Evolutionary conservation across 371 early-diverging fungal genomes (phyloP), one percentile per base, ranked within the genome.

Genomic region (Actinomucor elegans): DNA sequence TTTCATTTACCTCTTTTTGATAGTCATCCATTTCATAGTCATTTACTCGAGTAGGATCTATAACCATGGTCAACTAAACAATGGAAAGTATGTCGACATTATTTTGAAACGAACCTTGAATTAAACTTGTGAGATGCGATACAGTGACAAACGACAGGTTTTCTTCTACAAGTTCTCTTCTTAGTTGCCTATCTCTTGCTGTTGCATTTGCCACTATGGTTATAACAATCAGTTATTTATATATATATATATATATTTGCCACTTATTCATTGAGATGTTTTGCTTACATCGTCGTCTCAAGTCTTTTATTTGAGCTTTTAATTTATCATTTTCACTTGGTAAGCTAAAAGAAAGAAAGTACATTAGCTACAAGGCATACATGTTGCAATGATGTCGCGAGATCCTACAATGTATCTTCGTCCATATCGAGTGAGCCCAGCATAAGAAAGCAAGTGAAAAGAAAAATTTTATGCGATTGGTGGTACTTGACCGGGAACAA

Each of bases 91-190:
- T 37, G 37, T 11, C 8, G 9, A 23, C 2, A 23, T 21, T 1
- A 26, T 26, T 14, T 2, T 27, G 17, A 27, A 4, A 36, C 17
- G 11, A 18, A 41, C 55, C 55, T 56, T 56, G 49, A 21, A 69
- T 64, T n/a, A 49, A 43, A 31, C 64, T 54, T 3, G 65, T 54
- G 20, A 69, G 55, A 2, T 43, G 43, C 0, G 67, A 31, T 20
- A 67, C 44, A 17, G 61, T 57, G 7, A 69, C 29, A 45, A 55
- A 54, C 2, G 65, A 56, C 17, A 74, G 53, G 17, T 64, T 57
- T 44, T 74, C 74, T 48, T 74, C 70, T 15, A 66, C 47, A 7
- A 74, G 24, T 41, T 58, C 51, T 12, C 59, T 59, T 37, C 52
- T 38, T 2, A 74, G 45, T 36, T 47, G 48, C 24, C 49, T 49